A percentile compares a stretch with the other conserved stretches of the same genome.
These are phyloP conservation scores for Glycyrrhiza uralensis DNA, from an alignment of 306 rosid species.

Conservation along the genomic window DNA sequence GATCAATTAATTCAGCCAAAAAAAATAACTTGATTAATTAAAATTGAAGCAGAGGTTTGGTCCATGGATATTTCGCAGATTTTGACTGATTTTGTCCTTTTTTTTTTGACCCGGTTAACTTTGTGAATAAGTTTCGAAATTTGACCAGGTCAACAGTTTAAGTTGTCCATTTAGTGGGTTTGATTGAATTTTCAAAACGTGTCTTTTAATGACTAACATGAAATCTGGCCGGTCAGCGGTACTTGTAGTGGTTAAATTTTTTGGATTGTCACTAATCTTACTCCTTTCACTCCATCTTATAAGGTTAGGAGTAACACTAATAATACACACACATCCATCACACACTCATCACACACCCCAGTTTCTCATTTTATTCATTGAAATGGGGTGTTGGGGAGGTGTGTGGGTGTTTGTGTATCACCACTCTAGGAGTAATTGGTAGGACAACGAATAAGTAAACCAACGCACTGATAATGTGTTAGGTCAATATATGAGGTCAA, in stretches of 20 bases:
- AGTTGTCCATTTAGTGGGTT: background rate
- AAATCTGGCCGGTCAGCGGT: conserved; percentile 1
- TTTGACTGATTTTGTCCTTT: background rate
- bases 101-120: background rate
- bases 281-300: conserved; percentile 7
- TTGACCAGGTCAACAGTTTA: conserved; percentile 1
- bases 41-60: background rate
- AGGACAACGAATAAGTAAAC: background rate
- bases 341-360: too few species aligned
- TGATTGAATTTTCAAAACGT: background rate
- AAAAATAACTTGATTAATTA: too few species aligned
- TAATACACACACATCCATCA: too few species aligned
- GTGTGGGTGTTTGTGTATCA: too few species aligned
- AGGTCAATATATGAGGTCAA: too few species aligned
- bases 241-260: conserved; percentile 1
- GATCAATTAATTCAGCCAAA: too few species aligned
- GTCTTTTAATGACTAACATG: background rate
- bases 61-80: background rate
- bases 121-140: background rate
- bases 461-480: background rate
- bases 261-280: background rate
- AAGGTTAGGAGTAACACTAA: too few species aligned
- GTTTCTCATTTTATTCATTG: too few species aligned
- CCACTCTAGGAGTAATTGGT: background rate
- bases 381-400: too few species aligned